Evolutionary conservation across 2,329 filamentous ascomycete species (phyloP).

Genomic region (Hypomyces rosellus): DNA sequence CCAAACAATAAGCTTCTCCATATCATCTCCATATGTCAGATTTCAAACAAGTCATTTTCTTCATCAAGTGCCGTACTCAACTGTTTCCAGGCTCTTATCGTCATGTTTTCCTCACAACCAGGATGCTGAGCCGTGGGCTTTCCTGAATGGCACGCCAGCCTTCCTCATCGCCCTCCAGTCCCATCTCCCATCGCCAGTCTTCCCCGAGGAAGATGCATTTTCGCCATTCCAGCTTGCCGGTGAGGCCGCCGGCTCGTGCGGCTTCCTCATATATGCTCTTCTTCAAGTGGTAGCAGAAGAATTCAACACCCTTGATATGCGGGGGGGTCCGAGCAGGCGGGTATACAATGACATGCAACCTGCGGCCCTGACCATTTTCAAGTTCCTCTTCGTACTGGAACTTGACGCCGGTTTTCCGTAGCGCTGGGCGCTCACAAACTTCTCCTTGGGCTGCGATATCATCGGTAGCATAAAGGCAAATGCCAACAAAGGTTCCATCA

Average conservation of each 20-base stretch:
- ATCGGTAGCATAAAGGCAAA: background rate
- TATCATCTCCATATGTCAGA: too few species aligned
- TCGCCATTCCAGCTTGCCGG: slow-evolving; percentile 3
- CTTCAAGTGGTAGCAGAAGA: slow-evolving; percentile 7
- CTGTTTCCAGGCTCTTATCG: too few species aligned
- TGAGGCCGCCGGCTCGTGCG: slow-evolving; percentile 4
- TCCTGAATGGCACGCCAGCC: background rate
- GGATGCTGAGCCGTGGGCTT: background rate
- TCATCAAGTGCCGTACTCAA: too few species aligned
- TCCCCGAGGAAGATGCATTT: background rate
- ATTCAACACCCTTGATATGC: background rate
- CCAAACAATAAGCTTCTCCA: too few species aligned
- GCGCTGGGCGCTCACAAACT: background rate
- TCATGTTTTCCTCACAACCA: background rate
- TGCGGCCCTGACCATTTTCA: background rate
- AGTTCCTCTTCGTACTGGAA: background rate
- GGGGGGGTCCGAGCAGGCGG: background rate
- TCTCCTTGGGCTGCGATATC: background rate
- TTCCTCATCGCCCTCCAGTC: background rate
- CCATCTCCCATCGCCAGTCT: background rate
- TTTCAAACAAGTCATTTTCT: too few species aligned
- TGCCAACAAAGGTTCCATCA: slow-evolving; percentile 5
- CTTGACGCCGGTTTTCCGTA: background rate
- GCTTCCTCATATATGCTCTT: slow-evolving; percentile 6
- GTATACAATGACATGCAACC: background rate